Evolutionary conservation across 352 stramenopile species (phyloP), one percentile per base, ranked within the genome.

Genomic region (Globisporangium heterothallicum): DNA sequence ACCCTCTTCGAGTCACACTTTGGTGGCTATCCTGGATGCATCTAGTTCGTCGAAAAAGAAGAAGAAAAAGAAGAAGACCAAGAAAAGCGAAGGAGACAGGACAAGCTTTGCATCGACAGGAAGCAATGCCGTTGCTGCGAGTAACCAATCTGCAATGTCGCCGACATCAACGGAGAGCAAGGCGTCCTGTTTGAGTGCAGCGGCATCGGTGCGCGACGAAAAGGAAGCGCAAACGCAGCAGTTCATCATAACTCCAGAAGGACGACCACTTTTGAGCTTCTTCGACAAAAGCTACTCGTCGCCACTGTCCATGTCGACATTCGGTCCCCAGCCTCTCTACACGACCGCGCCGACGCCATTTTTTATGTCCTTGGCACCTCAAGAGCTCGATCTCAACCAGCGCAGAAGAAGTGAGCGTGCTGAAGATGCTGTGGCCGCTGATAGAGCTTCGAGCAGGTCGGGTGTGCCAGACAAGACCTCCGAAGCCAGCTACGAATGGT

Each of bases 401-500:
- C 35, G 12, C 32, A 24, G 41, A 49, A 38, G 13, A 51, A 47
- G 34, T 45, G n/a, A 34, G 45, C 35, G 38, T 26, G 24, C 55
- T 45, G 54, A 67, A 26, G 66, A 66, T 12, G 51, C 60, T 1
- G 53, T 44, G n/a, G 42, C 49, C 43, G 27, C 63, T 18, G 59
- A 70, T 43, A 51, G 38, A 9, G 61, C 65, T 7, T 58, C 62
- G 25, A 38, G 25, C 18, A 52, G 49, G 30, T 32, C 50, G 10
- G 55, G 22, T 48, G 49, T 35, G 38, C 49, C 58, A 34, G 58
- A 72, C 7, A 46, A 48, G 30, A 41, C 51, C 29, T 59, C 68
- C 8, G 70, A 83, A 19, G 70, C 72, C n/a, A 82, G 66, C 34
- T 85, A 83, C 32, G 78, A 88, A 32, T 90, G 79, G 79, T 85